These are phyloP conservation scores for Colletotrichum tamarilloi DNA, from an alignment of 2,329 filamentous ascomycete genomes.

Conservation along the genomic window DNA sequence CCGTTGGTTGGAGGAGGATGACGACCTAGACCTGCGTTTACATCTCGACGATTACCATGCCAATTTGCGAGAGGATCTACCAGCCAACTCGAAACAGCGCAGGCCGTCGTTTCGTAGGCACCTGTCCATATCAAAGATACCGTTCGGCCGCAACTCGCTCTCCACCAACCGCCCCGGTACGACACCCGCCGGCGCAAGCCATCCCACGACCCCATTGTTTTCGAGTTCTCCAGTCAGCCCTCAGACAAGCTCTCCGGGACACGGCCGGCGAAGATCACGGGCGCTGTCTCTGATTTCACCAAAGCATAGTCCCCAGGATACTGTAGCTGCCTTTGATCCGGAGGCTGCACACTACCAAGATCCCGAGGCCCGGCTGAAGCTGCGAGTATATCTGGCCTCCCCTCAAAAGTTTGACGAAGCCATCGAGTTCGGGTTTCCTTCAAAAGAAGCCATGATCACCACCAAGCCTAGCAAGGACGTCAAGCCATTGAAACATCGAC, in stretches of 20 bases:
- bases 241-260: conserved; percentile 42
- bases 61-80: conserved; percentile 65
- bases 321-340: conserved; percentile 71
- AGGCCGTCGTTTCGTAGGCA: conserved; percentile 76
- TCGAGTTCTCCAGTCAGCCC: conserved; percentile 37
- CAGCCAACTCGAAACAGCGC: conserved; percentile 55
- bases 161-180: conserved; percentile 60
- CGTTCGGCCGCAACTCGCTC: conserved; percentile 67
- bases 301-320: conserved; percentile 56
- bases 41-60: conserved; percentile 77
- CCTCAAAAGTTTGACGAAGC: conserved; percentile 97
- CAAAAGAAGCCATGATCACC: conserved; percentile 58
- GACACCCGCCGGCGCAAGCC: conserved; percentile 49
- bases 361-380: conserved; percentile 85
- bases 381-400: conserved; percentile 87
- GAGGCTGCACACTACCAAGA: conserved; percentile 88
- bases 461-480: conserved; percentile 47
- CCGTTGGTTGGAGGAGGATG: conserved; percentile 79
- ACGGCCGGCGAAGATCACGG: conserved; percentile 63
- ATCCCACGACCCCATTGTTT: conserved; percentile 39
- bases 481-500: conserved; percentile 36
- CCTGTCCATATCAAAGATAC: conserved; percentile 76
- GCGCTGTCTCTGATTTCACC: conserved; percentile 65
- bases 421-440: conserved; percentile 91
- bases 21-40: conserved; percentile 75